phyloP scores from a whole-genome alignment of 257 asterid genomes.

The Nicotiana sylvestris region DNA sequence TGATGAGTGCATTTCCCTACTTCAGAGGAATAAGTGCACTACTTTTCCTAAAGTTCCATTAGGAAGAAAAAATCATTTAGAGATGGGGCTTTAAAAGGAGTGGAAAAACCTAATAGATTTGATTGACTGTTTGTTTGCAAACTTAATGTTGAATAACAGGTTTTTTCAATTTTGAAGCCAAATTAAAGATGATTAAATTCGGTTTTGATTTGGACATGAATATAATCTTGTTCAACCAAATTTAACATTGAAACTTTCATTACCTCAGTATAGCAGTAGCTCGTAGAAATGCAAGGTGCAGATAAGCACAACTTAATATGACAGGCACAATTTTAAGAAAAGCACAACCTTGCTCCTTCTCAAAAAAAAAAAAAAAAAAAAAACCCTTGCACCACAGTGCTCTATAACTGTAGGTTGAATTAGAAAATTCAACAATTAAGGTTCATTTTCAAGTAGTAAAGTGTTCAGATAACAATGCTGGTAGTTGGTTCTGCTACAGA shows the following conservation, averaged over 20 bases:
- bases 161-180: background rate
- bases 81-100: background rate
- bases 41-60: background rate
- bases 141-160: background rate
- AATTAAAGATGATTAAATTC: background rate
- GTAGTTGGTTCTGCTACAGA: background rate
- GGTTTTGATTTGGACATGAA: background rate
- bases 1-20: background rate
- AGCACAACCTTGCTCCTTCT: background rate
- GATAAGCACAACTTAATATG: background rate
- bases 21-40: background rate
- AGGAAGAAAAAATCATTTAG: background rate
- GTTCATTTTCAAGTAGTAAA: background rate
- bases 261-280: background rate
- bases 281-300: background rate
- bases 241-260: background rate
- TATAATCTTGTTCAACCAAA: background rate
- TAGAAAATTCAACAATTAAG: background rate
- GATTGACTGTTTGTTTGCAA: background rate
- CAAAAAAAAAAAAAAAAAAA: no score
- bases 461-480: background rate
- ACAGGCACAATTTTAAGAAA: background rate
- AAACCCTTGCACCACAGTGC: background rate
- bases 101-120: background rate
- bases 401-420: background rate